Evolutionary conservation across 352 stramenopile genomes (phyloP), one percentile per base, ranked within the genome.

Genomic region (Phytophthora pseudosyringae): DNA sequence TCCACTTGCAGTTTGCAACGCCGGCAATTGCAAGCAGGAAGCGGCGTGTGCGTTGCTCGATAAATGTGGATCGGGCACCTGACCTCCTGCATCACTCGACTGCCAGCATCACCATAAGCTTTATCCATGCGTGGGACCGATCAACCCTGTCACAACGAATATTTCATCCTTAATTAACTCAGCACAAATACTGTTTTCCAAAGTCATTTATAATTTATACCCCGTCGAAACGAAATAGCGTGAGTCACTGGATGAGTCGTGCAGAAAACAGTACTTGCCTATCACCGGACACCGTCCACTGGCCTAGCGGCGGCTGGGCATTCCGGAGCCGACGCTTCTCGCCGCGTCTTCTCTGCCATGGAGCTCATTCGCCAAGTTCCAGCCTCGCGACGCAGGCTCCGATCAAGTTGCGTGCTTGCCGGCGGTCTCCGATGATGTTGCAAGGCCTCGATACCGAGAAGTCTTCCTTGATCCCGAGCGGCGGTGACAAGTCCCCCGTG

Each of bases 301-400:
- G 40, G n/a, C 40, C n/a, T n/a, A n/a, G n/a, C 46, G 39, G 4
- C 48, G 39, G 46, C 54, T 47, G 35, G 32, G 43, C 47, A 50
- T 70, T 64, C 49, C 54, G 9, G 41, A 26, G 46, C 45, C 12
- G 36, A 18, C 44, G 44, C 45, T 44, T 58, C 53, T 54, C 38
- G 58, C 12, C 32, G 21, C 25, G 54, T 43, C 49, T 66, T 58
- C 64, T 71, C 65, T 69, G 53, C 59, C 52, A 64, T 69, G 46
- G 54, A 53, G 55, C 63, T 51, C 65, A 73, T 73, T 73, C 53
- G 13, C 48, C 65, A 73, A 73, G 40, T 65, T 69, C 41, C 47
- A 41, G 28, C 50, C 33, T 56, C 57, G 4, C n/a, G 45, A 49
- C 29, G 38, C 45, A 46, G 52, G 31, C 25, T 31, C 13, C 28